These are phyloP conservation scores for Candida endomychidarum DNA, from an alignment of 805 yeast genomes.

Conservation along the genomic window DNA sequence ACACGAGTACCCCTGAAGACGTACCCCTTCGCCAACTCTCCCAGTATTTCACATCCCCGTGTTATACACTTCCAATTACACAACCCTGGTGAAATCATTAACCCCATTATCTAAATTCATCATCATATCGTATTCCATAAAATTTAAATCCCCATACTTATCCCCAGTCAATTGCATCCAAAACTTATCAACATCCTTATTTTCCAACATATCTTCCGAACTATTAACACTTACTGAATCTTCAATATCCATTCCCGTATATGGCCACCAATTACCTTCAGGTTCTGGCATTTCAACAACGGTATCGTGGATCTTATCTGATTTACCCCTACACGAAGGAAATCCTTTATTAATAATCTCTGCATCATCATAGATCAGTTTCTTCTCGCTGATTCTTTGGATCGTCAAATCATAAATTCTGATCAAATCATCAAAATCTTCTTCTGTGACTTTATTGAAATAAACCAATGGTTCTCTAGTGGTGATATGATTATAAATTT, in stretches of 20 bases:
- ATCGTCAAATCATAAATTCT: conserved; percentile 18
- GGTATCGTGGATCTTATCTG: not conserved
- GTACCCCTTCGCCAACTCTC: too few relatives aligned
- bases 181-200: conserved; percentile 34
- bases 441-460: conserved; percentile 12
- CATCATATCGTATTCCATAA: not conserved
- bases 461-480: conserved; percentile 9
- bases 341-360: not conserved
- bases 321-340: not conserved
- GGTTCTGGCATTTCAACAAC: not conserved
- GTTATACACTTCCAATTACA: too few relatives aligned
- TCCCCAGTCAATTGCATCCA: conserved; percentile 30
- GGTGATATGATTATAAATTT: conserved; percentile 21
- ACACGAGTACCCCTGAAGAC: too few relatives aligned
- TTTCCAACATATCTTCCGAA: conserved; percentile 18
- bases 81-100: too few relatives aligned
- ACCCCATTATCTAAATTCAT: not conserved
- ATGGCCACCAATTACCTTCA: conserved; percentile 3
- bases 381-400: conserved; percentile 3
- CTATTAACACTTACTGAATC: not conserved
- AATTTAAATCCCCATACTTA: not conserved
- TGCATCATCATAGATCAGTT: not conserved
- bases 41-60: too few relatives aligned
- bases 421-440: conserved; percentile 30
- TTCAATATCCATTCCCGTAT: not conserved